Evolutionary conservation across 108 stramenopile genomes (phyloP).

Genomic region (Pseudonitzschia pungens): DNA sequence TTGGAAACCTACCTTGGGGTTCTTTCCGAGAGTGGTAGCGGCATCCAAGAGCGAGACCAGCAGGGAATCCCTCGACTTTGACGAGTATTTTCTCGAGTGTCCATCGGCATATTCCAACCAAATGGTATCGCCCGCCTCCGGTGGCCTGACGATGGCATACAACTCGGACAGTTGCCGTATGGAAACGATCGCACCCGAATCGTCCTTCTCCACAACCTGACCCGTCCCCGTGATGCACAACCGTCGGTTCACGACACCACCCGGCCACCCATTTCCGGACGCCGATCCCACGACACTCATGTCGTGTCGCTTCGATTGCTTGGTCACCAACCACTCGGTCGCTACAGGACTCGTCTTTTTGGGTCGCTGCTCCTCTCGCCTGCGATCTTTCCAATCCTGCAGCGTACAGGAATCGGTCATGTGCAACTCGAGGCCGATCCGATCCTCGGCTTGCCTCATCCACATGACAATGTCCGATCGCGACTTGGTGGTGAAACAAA

Average conservation of each 20-base stretch:
- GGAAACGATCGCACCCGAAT: conserved; percentile 37
- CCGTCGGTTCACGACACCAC: conserved; percentile 44
- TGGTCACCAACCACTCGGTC: conserved; percentile 46
- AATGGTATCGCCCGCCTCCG: conserved; percentile 35
- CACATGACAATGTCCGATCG: conserved; percentile 38
- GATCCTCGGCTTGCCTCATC: conserved; percentile 34
- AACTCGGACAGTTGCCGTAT: conserved; percentile 42
- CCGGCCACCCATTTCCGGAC: conserved; percentile 33
- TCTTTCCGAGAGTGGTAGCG: conserved; percentile 39
- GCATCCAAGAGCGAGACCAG: conserved; percentile 62
- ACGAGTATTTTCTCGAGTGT: conserved; percentile 28
- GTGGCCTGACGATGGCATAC: conserved; percentile 48
- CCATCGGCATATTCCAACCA: conserved; percentile 49
- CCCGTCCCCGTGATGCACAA: conserved; percentile 45
- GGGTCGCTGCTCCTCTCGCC: conserved; percentile 25
- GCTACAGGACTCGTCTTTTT: conserved; percentile 31
- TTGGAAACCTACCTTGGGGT: conserved; percentile 19
- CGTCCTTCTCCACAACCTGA: conserved; percentile 51
- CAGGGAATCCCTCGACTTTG: conserved; percentile 42
- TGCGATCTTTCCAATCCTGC: conserved; percentile 35
- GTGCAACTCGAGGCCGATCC: conserved; percentile 38
- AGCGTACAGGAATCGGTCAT: conserved; percentile 38
- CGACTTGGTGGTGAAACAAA: conserved; percentile 37
- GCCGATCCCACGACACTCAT: conserved; percentile 30
- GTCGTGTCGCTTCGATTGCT: conserved; percentile 49